phyloP scores from a whole-genome alignment of 2,329 filamentous ascomycete species.

The Colletotrichum noveboracense region DNA sequence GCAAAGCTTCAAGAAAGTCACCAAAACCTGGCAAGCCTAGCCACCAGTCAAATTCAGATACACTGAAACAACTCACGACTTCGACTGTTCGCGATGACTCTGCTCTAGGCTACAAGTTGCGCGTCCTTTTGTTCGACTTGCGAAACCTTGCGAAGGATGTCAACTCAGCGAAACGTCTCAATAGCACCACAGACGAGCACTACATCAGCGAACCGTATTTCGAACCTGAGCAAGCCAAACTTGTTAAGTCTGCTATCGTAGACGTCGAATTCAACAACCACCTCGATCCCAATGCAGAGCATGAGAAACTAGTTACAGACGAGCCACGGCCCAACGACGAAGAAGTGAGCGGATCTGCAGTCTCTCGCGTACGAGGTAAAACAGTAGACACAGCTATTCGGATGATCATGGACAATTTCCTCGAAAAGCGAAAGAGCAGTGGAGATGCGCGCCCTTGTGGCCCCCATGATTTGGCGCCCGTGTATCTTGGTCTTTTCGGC shows the following conservation, averaged over 20 bases:
- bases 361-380: background rate
- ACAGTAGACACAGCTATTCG: background rate
- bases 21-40: background rate
- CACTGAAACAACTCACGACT: background rate
- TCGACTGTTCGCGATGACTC: background rate
- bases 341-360: accelerated
- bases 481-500: background rate
- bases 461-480: background rate
- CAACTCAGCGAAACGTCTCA: background rate
- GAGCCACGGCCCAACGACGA: accelerated
- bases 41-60: background rate
- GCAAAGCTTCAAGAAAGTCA: background rate
- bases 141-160: background rate
- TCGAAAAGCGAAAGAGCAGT: background rate
- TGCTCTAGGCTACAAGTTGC: background rate
- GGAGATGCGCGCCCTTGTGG: background rate
- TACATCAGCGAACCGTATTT: background rate
- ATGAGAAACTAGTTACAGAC: accelerated
- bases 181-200: background rate
- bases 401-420: background rate
- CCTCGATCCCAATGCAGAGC: background rate
- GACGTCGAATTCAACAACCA: background rate
- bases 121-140: background rate
- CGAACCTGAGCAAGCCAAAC: background rate
- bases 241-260: background rate